phyloP scores from a whole-genome alignment of 2,329 filamentous ascomycete species.

The Trichoderma sp. region DNA sequence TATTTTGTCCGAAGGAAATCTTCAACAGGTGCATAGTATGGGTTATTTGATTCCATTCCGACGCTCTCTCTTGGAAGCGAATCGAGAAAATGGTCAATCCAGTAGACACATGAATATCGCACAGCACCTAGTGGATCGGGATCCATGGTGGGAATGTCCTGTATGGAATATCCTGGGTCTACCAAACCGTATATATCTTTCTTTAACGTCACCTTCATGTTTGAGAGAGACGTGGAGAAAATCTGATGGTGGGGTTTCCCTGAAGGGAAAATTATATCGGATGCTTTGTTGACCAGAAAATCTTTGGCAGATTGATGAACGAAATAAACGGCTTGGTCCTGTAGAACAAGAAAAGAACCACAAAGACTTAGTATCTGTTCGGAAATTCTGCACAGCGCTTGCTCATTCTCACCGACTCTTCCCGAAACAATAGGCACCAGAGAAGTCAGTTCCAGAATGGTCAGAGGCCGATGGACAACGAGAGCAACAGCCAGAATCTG shows the following conservation, averaged over 20 bases:
- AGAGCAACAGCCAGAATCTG: conserved; percentile 33
- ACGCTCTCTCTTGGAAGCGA: background rate
- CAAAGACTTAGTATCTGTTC: conserved; percentile 26
- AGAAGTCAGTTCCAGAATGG: conserved; percentile 28
- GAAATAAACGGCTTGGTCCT: conserved; percentile 32
- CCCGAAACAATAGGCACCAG: background rate
- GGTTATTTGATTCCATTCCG: background rate
- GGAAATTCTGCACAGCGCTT: background rate
- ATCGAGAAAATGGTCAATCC: no score
- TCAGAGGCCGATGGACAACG: conserved; percentile 36
- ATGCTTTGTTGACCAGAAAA: conserved; percentile 31
- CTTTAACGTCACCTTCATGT: no score
- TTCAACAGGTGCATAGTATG: background rate
- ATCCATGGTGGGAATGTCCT: no score
- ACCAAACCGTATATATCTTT: no score
- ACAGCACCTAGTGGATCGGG: no score
- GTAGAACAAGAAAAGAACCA: conserved; percentile 39
- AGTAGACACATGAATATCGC: no score
- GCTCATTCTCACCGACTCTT: background rate
- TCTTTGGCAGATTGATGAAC: conserved; percentile 45
- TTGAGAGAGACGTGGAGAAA: background rate
- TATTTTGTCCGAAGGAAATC: background rate
- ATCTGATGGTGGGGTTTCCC: background rate
- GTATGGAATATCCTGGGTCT: no score
- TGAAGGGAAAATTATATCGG: conserved; percentile 32